Conservation (phyloP, 768 basidiomycete species). For the Xerocomellus intermedius region DNA sequence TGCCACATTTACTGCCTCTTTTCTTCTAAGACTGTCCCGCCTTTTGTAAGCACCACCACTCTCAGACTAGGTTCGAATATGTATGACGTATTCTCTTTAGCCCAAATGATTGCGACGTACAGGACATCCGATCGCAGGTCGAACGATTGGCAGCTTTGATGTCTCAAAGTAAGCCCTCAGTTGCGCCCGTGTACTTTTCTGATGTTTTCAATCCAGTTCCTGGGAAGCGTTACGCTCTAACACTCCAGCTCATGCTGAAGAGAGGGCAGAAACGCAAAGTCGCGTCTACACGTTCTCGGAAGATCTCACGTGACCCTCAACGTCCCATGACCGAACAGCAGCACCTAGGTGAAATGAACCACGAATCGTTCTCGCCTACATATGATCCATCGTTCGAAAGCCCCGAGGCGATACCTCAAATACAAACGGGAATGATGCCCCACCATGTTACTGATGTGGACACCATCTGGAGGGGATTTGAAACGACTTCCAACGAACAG, state of each 20-base stretch:
- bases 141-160: conserved; percentile 75
- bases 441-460: conserved; percentile 44
- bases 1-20: conserved; percentile 90
- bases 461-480: conserved; percentile 74
- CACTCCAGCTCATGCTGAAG: conserved; percentile 87
- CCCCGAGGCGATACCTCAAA: conserved; percentile 33
- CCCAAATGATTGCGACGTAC: conserved; percentile 79
- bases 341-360: conserved; percentile 35
- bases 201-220: conserved; percentile 58
- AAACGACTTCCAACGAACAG: conserved; percentile 68
- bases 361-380: conserved; percentile 55
- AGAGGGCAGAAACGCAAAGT: conserved; percentile 61
- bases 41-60: conserved; percentile 65
- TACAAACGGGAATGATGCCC: conserved; percentile 30
- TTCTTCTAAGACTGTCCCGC: conserved; percentile 80
- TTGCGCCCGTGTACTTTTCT: conserved; percentile 1
- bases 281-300: conserved; percentile 61
- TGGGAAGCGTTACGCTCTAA: conserved; percentile 89
- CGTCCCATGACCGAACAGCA: conserved; percentile 50
- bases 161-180: conserved; percentile 61
- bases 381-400: conserved; percentile 47
- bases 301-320: conserved; percentile 52
- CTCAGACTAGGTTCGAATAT: neutral
- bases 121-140: conserved; percentile 71
- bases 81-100: conserved; percentile 36